Conservation (phyloP, 345 rosid species). For the Salix purpurea region DNA sequence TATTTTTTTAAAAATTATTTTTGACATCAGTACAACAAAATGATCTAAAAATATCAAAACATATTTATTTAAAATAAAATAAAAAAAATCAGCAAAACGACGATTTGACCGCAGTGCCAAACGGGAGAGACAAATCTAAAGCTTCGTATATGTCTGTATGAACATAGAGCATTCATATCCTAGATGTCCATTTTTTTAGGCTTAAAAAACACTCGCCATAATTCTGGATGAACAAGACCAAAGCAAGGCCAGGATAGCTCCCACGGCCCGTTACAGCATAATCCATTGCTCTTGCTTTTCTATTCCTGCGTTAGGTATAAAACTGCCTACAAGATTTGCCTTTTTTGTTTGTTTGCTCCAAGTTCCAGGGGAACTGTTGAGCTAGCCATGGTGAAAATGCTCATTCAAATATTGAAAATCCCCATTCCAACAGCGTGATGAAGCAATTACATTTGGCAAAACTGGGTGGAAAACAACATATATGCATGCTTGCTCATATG, state of each 20-base stretch:
- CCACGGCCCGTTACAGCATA: not conserved
- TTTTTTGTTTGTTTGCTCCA: not conserved
- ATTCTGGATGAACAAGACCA: not conserved
- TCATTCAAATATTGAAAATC: slow-evolving; percentile 45
- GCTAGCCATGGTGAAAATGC: not conserved
- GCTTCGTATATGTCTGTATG: not conserved
- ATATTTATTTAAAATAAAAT: too few species aligned
- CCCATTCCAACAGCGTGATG: slow-evolving; percentile 74
- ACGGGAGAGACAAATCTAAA: not conserved
- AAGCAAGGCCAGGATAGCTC: not conserved
- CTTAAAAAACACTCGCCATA: not conserved
- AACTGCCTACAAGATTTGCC: not conserved
- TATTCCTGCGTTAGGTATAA: not conserved
- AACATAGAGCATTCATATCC: not conserved
- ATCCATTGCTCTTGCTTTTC: not conserved
- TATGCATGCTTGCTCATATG: slow-evolving; percentile 60
- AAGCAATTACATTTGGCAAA: slow-evolving; percentile 52
- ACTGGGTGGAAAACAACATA: slow-evolving; percentile 67
- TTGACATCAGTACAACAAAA: too few species aligned
- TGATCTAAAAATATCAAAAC: too few species aligned
- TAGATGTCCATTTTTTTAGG: not conserved
- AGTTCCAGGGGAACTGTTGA: not conserved
- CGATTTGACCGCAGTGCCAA: too few species aligned
- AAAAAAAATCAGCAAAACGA: too few species aligned
- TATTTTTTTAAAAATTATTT: too few species aligned